phyloP scores from a whole-genome alignment of 768 basidiomycete species.

The Lentinula guzmanii region DNA sequence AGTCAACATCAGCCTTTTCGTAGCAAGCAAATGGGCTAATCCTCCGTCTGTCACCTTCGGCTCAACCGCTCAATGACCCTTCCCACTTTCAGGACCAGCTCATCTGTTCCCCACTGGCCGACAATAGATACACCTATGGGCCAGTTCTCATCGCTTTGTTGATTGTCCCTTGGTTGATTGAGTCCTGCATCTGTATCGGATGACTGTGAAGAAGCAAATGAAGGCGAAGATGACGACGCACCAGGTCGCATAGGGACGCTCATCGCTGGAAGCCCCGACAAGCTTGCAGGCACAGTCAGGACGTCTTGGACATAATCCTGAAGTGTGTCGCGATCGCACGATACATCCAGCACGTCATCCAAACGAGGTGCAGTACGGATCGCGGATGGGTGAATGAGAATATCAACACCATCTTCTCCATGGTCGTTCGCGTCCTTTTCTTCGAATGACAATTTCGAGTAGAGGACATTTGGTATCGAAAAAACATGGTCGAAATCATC shows the following conservation, averaged over 20 bases:
- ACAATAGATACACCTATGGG: slow-evolving; percentile 80
- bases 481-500: slow-evolving; percentile 74
- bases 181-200: not conserved
- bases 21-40: too few species aligned
- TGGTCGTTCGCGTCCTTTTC: not conserved
- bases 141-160: slow-evolving; percentile 42
- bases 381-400: slow-evolving; percentile 82
- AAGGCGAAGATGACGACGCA: slow-evolving; percentile 26
- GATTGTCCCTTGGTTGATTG: too few species aligned
- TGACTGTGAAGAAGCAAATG: not conserved
- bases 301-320: slow-evolving; percentile 85
- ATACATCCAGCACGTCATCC: slow-evolving; percentile 7
- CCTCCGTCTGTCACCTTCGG: not conserved
- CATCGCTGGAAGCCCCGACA: slow-evolving; percentile 84
- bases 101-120: slow-evolving; percentile 83
- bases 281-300: slow-evolving; percentile 84
- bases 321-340: slow-evolving; percentile 19
- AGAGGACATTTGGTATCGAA: slow-evolving; percentile 45
- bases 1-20: too few species aligned
- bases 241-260: slow-evolving; percentile 47
- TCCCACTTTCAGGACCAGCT: slow-evolving; percentile 50
- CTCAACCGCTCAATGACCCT: slow-evolving; percentile 21
- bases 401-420: slow-evolving; percentile 50
- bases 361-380: slow-evolving; percentile 79
- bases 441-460: slow-evolving; percentile 10